A percentile compares a stretch with the other conserved stretches of the same genome.
Evolutionary conservation across 176 grass and related monocot genomes (phyloP).

Genomic region (Aegilops tauschii): DNA sequence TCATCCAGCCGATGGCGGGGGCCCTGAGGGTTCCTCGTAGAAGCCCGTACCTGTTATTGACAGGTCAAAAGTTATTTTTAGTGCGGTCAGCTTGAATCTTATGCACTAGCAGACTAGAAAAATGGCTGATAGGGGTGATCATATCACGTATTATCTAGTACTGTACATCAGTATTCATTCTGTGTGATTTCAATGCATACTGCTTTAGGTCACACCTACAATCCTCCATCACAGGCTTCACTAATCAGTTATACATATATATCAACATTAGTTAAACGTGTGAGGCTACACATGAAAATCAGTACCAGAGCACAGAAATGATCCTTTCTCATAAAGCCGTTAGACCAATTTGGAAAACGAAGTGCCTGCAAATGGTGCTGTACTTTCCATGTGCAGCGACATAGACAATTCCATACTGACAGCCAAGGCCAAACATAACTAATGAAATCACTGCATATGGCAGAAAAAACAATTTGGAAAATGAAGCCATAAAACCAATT

Average conservation of each 20-base stretch:
- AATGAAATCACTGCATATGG: background rate
- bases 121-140: background rate
- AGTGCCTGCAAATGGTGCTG: background rate
- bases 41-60: conserved; percentile 68
- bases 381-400: conserved; percentile 9
- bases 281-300: background rate
- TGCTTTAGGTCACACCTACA: background rate
- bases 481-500: conserved; percentile 14
- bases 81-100: conserved; percentile 15
- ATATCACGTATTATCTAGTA: background rate
- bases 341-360: conserved; percentile 20
- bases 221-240: background rate
- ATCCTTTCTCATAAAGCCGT: conserved; percentile 23
- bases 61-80: background rate
- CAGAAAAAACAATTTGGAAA: too few relatives aligned
- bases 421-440: background rate
- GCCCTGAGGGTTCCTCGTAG: conserved; percentile 77
- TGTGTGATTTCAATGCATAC: conserved; percentile 1
- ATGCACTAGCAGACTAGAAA: conserved; percentile 11
- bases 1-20: conserved; percentile 83
- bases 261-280: background rate
- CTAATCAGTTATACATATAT: background rate
- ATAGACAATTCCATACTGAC: conserved; percentile 4
- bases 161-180: background rate
- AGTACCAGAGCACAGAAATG: background rate